Conservation (phyloP, 176 grass and related monocot genomes). For the Musa itinerans region DNA sequence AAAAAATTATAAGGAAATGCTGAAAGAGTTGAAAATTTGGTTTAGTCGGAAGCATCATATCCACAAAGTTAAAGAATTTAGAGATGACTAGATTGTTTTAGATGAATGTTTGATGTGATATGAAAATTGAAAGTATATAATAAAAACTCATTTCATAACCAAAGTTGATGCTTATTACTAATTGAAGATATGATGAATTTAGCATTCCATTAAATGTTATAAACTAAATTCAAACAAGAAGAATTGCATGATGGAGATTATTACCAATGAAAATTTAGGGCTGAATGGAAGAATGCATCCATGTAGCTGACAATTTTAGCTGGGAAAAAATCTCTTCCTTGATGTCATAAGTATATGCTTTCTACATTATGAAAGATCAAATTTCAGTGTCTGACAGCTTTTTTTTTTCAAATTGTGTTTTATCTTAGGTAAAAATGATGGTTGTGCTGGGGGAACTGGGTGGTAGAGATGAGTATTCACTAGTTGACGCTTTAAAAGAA, state of each 20-base stretch:
- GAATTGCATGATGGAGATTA: background rate
- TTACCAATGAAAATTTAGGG: background rate
- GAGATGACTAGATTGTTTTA: too few species aligned
- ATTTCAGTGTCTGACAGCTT: constrained; percentile 5
- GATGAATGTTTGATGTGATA: too few species aligned
- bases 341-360: background rate
- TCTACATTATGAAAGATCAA: too few species aligned
- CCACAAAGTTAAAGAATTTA: too few species aligned
- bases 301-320: background rate
- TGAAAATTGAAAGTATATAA: too few species aligned
- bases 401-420: background rate
- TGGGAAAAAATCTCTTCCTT: background rate
- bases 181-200: background rate
- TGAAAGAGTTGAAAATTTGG: too few species aligned
- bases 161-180: too few species aligned
- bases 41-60: too few species aligned
- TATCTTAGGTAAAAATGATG: constrained; percentile 86
- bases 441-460: constrained; percentile 98
- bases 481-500: constrained; percentile 89
- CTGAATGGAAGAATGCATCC: background rate
- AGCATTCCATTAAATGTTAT: background rate
- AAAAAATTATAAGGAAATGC: too few species aligned
- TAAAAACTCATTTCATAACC: too few species aligned
- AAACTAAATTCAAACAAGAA: background rate
- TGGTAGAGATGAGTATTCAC: constrained; percentile 81